phyloP scores from a whole-genome alignment of 768 basidiomycete species.

The Lactarius hengduanensis region DNA sequence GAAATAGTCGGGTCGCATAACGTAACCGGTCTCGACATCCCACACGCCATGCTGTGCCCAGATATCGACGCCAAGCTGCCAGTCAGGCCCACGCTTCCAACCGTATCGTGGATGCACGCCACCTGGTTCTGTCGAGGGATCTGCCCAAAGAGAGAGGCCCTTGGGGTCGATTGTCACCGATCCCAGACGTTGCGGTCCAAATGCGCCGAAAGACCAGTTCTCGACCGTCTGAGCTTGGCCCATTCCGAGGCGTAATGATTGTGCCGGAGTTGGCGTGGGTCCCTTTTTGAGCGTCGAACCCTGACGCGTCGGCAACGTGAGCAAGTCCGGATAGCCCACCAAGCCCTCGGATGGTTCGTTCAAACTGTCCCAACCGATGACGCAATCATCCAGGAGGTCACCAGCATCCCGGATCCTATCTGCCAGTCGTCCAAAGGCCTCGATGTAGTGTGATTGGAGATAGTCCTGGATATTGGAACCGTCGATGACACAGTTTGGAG shows the following conservation, averaged over 20 bases:
- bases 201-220: conserved; percentile 72
- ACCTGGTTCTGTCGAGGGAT: conserved; percentile 47
- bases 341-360: conserved; percentile 94
- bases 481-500: conserved; percentile 89
- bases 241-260: conserved; percentile 85
- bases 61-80: conserved; percentile 75
- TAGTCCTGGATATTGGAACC: conserved; percentile 91
- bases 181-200: conserved; percentile 76
- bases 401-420: conserved; percentile 74
- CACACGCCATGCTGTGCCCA: conserved; percentile 93
- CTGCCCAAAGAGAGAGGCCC: conserved; percentile 76
- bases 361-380: conserved; percentile 96
- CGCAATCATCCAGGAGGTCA: conserved; percentile 76
- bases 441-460: conserved; percentile 72
- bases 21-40: conserved; percentile 67
- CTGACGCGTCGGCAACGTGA: conserved; percentile 60
- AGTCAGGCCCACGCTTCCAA: conserved; percentile 71
- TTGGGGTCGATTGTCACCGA: conserved; percentile 82
- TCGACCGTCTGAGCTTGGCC: conserved; percentile 81
- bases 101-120: conserved; percentile 73
- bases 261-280: conserved; percentile 78
- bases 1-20: conserved; percentile 80
- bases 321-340: conserved; percentile 67
- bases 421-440: conserved; percentile 72
- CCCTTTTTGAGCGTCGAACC: conserved; percentile 82